Evolutionary conservation across 345 rosid species (phyloP), one percentile per base, ranked within the genome.

Genomic region (Pistacia vera): DNA sequence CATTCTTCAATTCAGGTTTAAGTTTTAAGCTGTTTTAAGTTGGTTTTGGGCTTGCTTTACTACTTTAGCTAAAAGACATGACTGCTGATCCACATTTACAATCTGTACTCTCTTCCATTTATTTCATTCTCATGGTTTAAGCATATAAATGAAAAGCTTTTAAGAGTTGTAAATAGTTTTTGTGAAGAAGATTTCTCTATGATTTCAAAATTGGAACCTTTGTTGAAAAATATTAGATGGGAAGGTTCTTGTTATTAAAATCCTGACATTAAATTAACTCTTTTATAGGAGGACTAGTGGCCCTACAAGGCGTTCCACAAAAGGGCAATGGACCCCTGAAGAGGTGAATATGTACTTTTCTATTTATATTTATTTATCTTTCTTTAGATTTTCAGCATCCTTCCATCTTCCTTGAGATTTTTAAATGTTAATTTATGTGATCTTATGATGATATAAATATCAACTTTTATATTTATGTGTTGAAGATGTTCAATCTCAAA

Each of bases 291-390:
- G 98, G 83, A 93, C 97, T 22, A 92, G 89, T 85, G 99, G 99
- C 81, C 99, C 99, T 48, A 84, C 98, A 66, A 90, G 98, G 78
- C 97, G 99, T 77, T 96, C 99, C 35, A 92, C 98, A 48, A 95
- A 91, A 81, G 99, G 99, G 68, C 98, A 93, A 76, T 96, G 99
- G 99, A 96, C 98, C 70, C 86, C 99, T 59, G 99, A 96, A 78
- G 99, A 96, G 97, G 99, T 96, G 68, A 65, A 52, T 75, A 16
- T 75, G 68, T 20, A 59, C 44, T 60, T 60, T 41, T 72, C 8
- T 68, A 52, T n/a, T 4, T 18, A 61, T 63, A 36, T 36, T 33
- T n/a, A 11, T 57, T 68, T 64, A 36, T 79, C 54, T 66, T 71
- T 79, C 22, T 72, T 4, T 66, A 35, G 61, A 61, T 59, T 78